Percentiles rank a stretch among this genome's conserved stretches.
Evolutionary conservation across 306 rosid genomes (phyloP).

Genomic region (Medicago arabica): DNA sequence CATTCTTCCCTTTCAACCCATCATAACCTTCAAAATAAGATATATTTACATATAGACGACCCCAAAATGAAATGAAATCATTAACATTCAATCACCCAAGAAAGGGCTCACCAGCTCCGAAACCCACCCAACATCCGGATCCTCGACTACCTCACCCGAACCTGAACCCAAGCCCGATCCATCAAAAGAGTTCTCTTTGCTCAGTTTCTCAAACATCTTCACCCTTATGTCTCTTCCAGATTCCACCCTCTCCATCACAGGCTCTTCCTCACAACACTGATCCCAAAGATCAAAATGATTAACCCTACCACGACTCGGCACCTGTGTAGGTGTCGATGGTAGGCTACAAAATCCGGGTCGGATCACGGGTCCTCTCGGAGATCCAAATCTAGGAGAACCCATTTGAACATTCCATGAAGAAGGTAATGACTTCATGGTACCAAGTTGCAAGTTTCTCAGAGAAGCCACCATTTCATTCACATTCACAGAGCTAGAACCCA

Average conservation of each 20-base stretch:
- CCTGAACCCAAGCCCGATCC: conserved; percentile 51
- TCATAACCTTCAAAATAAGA: conserved; percentile 22
- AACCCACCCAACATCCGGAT: conserved; percentile 83
- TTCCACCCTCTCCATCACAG: conserved; percentile 92
- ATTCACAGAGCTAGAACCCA: conserved; percentile 47
- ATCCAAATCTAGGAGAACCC: conserved; percentile 62
- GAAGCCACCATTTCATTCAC: conserved; percentile 70
- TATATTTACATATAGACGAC: conserved; percentile 48
- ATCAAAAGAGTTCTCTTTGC: conserved; percentile 73
- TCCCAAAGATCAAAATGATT: conserved; percentile 60
- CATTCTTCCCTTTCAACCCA: conserved; percentile 15
- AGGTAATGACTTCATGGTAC: conserved; percentile 65
- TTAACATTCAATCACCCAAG: conserved; percentile 33
- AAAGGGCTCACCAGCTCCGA: conserved; percentile 56
- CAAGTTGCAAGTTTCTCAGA: conserved; percentile 72
- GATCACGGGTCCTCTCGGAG: conserved; percentile 65
- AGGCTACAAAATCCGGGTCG: conserved; percentile 84
- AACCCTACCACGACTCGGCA: conserved; percentile 39
- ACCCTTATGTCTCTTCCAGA: conserved; percentile 80
- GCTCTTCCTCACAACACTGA: conserved; percentile 68
- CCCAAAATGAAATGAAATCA: conserved; percentile 13
- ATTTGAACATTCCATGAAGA: conserved; percentile 61
- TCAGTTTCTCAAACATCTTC: conserved; percentile 82
- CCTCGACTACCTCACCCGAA: conserved; percentile 13
- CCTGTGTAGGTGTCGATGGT: conserved; percentile 75